A percentile compares a stretch with the other conserved stretches of the same genome.
Conservation (phyloP, 257 asterid genomes). For the Cruciata laevipes region DNA sequence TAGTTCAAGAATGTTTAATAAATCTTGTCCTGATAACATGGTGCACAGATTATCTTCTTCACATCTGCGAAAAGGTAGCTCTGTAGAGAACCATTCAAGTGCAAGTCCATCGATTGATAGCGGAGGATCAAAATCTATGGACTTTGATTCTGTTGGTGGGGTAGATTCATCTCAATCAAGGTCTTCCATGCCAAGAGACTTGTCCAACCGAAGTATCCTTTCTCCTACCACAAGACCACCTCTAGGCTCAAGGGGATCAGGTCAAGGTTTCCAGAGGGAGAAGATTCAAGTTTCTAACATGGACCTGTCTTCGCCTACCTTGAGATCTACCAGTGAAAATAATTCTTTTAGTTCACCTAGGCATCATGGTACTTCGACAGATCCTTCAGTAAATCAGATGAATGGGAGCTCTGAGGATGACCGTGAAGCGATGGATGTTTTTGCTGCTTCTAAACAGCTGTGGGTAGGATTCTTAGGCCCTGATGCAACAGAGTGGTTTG, state of each 20-base stretch:
- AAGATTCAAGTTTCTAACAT: slow-evolving; percentile 40
- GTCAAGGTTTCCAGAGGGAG: slow-evolving; percentile 47
- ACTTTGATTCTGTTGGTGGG: slow-evolving; percentile 37
- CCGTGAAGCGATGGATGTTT: slow-evolving; percentile 72
- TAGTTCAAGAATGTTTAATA: slow-evolving; percentile 14
- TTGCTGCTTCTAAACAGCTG: slow-evolving; percentile 75
- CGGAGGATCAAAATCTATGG: slow-evolving; percentile 42
- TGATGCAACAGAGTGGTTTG: slow-evolving; percentile 65
- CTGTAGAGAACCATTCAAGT: slow-evolving; percentile 26
- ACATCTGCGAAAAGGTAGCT: slow-evolving; percentile 31
- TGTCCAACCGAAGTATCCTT: slow-evolving; percentile 43
- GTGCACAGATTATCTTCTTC: slow-evolving; percentile 24
- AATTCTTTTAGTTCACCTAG: slow-evolving; percentile 62
- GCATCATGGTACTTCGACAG: slow-evolving; percentile 34
- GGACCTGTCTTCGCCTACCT: slow-evolving; percentile 33
- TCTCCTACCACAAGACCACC: slow-evolving; percentile 70
- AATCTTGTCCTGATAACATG: slow-evolving; percentile 13
- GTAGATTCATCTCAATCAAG: slow-evolving; percentile 42
- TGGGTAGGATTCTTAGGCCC: slow-evolving; percentile 80
- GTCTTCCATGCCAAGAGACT: slow-evolving; percentile 48
- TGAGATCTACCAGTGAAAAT: slow-evolving; percentile 41
- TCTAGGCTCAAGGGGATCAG: slow-evolving; percentile 52
- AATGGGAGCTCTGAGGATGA: slow-evolving; percentile 66
- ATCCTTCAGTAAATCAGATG: slow-evolving; percentile 42
- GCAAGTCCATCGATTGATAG: slow-evolving; percentile 27